Evolutionary conservation across 2,329 filamentous ascomycete species (phyloP).

Genomic region (Metarhizium sp.): DNA sequence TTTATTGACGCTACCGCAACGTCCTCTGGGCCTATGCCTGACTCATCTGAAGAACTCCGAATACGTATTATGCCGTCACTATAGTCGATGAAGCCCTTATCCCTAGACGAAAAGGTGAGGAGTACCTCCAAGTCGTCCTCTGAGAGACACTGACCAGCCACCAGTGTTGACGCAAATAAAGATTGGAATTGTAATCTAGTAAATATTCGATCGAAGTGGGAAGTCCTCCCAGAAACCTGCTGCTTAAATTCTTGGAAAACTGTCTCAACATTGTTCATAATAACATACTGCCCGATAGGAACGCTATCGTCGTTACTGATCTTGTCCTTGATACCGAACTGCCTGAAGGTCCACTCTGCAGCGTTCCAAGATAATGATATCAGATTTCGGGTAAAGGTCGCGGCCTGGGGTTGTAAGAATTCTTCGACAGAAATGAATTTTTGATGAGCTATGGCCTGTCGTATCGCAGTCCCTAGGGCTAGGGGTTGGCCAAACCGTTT

Average conservation of each 20-base stretch:
- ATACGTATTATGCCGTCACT: constrained; percentile 70
- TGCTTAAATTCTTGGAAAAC: constrained; percentile 45
- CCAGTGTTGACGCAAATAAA: constrained; percentile 44
- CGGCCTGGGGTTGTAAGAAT: constrained; percentile 57
- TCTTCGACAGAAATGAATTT: constrained; percentile 62
- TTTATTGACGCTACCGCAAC: constrained; percentile 75
- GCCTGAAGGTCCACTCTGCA: constrained; percentile 65
- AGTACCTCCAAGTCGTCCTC: constrained; percentile 59
- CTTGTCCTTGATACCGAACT: constrained; percentile 52
- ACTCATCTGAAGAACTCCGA: constrained; percentile 40
- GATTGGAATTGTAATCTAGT: constrained; percentile 55
- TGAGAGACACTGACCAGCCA: constrained; percentile 41
- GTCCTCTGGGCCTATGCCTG: constrained; percentile 65
- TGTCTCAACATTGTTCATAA: constrained; percentile 53
- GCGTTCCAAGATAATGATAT: constrained; percentile 60
- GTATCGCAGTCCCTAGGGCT: constrained; percentile 67
- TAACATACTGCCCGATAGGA: constrained; percentile 53
- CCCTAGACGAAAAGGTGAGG: constrained; percentile 59
- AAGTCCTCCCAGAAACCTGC: constrained; percentile 29
- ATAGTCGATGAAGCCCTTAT: constrained; percentile 48
- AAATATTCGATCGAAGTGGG: constrained; percentile 57
- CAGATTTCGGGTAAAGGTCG: constrained; percentile 64
- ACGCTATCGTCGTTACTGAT: constrained; percentile 42
- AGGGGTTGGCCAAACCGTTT: constrained; percentile 74
- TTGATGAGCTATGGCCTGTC: constrained; percentile 59